Evolutionary conservation across 2,329 filamentous ascomycete genomes (phyloP).

Genomic region (Cladobotryum protrusum): DNA sequence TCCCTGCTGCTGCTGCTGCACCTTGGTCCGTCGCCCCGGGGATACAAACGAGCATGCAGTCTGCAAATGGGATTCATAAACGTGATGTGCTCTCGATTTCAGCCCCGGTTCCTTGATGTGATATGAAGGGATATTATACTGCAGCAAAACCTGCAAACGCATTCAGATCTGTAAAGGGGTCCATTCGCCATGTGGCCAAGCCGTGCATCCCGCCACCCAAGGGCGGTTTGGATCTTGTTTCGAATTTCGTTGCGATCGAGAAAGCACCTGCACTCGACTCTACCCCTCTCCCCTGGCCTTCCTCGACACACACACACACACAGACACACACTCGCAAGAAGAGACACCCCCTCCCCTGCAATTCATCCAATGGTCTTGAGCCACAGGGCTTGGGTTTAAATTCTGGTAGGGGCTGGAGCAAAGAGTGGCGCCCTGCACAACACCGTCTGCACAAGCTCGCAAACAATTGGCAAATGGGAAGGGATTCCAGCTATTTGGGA

Average conservation of each 20-base stretch:
- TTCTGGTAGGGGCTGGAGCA: conserved; percentile 13
- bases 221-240: conserved; percentile 11
- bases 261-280: background rate
- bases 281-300: conserved; percentile 9
- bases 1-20: too few relatives aligned
- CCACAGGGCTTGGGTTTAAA: conserved; percentile 14
- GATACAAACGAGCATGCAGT: too few relatives aligned
- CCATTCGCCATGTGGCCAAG: conserved; percentile 13
- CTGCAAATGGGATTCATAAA: too few relatives aligned
- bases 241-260: conserved; percentile 11
- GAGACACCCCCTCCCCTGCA: conserved; percentile 9
- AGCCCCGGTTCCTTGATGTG: background rate
- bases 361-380: conserved; percentile 12
- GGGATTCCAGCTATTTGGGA: conserved; percentile 24
- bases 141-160: too few relatives aligned
- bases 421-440: conserved; percentile 20
- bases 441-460: conserved; percentile 15
- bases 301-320: too few relatives aligned
- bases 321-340: background rate
- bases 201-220: conserved; percentile 7
- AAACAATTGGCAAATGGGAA: conserved; percentile 21
- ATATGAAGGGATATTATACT: too few relatives aligned
- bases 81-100: too few relatives aligned
- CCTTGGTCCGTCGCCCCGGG: too few relatives aligned
- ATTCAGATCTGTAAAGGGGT: background rate